These are phyloP conservation scores for Boletus rubescentipes DNA, from an alignment of 768 basidiomycete species.

Conservation along the genomic window DNA sequence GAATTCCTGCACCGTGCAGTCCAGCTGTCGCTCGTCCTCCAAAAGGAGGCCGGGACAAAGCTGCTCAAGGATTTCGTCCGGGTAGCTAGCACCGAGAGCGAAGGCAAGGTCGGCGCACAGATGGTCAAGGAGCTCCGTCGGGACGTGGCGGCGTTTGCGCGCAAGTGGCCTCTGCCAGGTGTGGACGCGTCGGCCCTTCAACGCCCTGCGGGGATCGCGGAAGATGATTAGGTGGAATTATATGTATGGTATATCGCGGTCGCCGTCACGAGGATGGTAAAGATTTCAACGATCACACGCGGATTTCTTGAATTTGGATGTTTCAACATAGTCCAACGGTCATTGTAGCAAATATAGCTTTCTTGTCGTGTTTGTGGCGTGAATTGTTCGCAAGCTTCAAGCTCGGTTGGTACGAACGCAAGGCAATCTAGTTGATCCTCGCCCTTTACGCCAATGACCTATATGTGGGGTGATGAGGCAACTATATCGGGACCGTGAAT, in stretches of 20 bases:
- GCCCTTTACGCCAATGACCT: no score
- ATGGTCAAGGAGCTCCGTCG: conserved; percentile 71
- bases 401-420: no score
- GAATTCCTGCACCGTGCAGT: conserved; percentile 93
- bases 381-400: no score
- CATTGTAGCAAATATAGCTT: no score
- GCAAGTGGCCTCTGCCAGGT: conserved; percentile 91
- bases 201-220: conserved; percentile 64
- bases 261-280: conserved; percentile 14
- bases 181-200: conserved; percentile 49
- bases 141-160: conserved; percentile 83
- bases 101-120: conserved; percentile 68
- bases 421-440: no score
- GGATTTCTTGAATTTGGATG: conserved; percentile 24
- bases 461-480: no score
- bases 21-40: conserved; percentile 83
- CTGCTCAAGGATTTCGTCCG: conserved; percentile 94
- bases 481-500: no score
- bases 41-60: conserved; percentile 94
- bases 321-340: conserved; percentile 33
- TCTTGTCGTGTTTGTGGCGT: no score
- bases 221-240: conserved; percentile 48
- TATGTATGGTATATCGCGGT: background rate
- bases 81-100: conserved; percentile 65
- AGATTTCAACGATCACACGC: conserved; percentile 58